Evolutionary conservation across 768 basidiomycete species (phyloP).

Genomic region (Kwoniella shandongensis): DNA sequence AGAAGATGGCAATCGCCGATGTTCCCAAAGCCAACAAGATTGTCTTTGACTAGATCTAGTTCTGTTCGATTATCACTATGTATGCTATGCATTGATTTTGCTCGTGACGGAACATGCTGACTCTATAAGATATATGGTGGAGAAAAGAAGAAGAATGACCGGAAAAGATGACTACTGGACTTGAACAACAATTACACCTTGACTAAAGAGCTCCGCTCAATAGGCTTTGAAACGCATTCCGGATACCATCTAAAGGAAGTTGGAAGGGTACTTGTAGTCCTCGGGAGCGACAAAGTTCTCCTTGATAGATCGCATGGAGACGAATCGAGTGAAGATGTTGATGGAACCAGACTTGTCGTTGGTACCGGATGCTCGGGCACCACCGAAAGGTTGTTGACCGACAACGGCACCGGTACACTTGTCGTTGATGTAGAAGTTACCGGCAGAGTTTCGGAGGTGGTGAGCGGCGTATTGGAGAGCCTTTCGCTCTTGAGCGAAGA

Average conservation of each 20-base stretch:
- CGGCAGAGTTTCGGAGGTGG: constrained; percentile 82
- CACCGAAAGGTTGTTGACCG: constrained; percentile 97
- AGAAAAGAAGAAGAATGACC: background rate
- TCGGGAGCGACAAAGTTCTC: constrained; percentile 88
- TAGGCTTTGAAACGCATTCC: background rate
- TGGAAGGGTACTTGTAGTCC: constrained; percentile 81
- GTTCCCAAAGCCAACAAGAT: constrained; percentile 84
- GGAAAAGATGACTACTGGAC: background rate
- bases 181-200: background rate
- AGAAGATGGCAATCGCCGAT: constrained; percentile 56
- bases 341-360: constrained; percentile 97
- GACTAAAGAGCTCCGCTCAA: background rate
- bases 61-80: no score
- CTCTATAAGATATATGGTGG: background rate
- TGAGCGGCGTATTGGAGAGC: constrained; percentile 78
- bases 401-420: constrained; percentile 68
- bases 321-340: constrained; percentile 65
- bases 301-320: constrained; percentile 87
- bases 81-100: no score
- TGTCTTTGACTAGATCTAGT: constrained; percentile 56
- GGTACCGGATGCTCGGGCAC: constrained; percentile 86
- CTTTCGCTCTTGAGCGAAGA: constrained; percentile 78
- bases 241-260: constrained; percentile 60
- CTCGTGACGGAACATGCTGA: no score
- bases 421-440: constrained; percentile 97